Conservation (phyloP, 2,329 filamentous ascomycete genomes). For the Dothistroma pini region DNA sequence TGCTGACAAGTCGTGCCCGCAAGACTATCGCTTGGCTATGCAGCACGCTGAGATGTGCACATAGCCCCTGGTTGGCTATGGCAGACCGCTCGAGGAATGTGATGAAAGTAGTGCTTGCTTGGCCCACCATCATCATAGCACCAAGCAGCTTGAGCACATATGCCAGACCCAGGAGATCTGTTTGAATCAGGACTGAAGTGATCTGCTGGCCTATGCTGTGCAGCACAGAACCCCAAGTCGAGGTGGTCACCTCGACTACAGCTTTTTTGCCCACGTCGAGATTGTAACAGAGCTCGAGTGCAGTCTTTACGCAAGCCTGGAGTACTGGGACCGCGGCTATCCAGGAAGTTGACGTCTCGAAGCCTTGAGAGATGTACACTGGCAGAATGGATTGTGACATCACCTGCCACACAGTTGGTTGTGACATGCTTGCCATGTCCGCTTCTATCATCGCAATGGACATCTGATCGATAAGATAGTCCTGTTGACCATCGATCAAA, state of each 20-base stretch:
- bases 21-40: slow-evolving; percentile 3
- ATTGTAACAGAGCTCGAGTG: slow-evolving; percentile 45
- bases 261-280: slow-evolving; percentile 42
- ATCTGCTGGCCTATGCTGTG: slow-evolving; percentile 19
- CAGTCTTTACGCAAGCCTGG: slow-evolving; percentile 43
- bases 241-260: slow-evolving; percentile 32
- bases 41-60: slow-evolving; percentile 9
- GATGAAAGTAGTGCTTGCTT: slow-evolving; percentile 12
- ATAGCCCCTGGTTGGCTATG: slow-evolving; percentile 5
- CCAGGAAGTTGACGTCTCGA: slow-evolving; percentile 48
- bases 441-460: slow-evolving; percentile 46
- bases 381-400: slow-evolving; percentile 55
- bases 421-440: slow-evolving; percentile 39
- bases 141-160: slow-evolving; percentile 13
- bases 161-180: slow-evolving; percentile 15
- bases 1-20: slow-evolving; percentile 1
- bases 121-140: slow-evolving; percentile 17
- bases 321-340: slow-evolving; percentile 53
- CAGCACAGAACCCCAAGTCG: slow-evolving; percentile 15
- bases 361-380: slow-evolving; percentile 51
- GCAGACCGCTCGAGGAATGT: slow-evolving; percentile 15
- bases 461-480: slow-evolving; percentile 54
- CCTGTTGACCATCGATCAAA: slow-evolving; percentile 55
- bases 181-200: slow-evolving; percentile 7
- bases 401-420: slow-evolving; percentile 48